Evolutionary conservation across 176 grass and related monocot species (phyloP).

Genomic region (Canna indica): DNA sequence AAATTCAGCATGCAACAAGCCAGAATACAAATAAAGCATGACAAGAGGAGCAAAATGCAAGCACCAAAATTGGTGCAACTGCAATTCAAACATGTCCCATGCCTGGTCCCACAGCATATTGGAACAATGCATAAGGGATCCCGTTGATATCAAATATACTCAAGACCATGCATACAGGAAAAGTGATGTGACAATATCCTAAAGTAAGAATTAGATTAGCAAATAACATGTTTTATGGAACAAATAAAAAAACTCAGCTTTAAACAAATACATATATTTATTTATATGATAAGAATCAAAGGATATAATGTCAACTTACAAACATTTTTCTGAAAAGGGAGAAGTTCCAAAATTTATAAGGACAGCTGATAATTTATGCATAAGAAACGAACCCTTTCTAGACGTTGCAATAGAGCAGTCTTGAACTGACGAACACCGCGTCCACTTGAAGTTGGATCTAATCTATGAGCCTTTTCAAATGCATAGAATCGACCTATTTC

Average conservation of each 20-base stretch:
- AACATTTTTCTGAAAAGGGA: background rate
- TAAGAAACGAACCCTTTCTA: constrained; percentile 65
- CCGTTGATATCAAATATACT: too few relatives aligned
- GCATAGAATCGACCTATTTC: constrained; percentile 85
- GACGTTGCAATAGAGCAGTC: constrained; percentile 77
- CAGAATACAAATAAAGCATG: too few relatives aligned
- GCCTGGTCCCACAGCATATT: background rate
- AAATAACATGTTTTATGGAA: background rate
- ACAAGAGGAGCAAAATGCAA: too few relatives aligned
- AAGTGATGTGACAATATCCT: background rate
- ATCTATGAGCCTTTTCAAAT: constrained; percentile 91
- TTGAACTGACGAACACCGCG: constrained; percentile 95
- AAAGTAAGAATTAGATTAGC: too few relatives aligned
- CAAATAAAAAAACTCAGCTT: background rate
- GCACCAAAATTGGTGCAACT: too few relatives aligned
- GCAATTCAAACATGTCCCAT: too few relatives aligned
- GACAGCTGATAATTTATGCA: background rate
- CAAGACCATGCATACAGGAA: too few relatives aligned
- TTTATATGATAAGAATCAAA: too few relatives aligned
- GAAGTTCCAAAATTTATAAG: background rate
- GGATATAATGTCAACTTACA: too few relatives aligned
- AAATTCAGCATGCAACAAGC: too few relatives aligned
- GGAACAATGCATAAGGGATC: background rate
- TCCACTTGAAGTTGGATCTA: constrained; percentile 87
- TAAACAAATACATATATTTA: background rate